Conservation (phyloP, 768 basidiomycete species). For the Grammothele lineata region DNA sequence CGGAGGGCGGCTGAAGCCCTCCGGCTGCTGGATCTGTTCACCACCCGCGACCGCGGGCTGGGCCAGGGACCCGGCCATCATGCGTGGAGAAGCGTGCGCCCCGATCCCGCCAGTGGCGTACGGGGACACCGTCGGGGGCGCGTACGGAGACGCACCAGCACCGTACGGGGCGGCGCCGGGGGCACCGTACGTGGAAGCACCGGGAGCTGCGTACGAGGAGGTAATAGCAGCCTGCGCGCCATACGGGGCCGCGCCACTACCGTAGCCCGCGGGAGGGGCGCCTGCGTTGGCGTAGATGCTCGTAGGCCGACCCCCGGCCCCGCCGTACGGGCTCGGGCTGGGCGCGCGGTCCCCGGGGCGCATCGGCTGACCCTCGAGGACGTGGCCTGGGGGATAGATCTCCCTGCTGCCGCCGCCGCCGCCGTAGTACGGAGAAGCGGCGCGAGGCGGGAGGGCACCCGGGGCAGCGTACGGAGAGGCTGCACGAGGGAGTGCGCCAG, state of each 20-base stretch:
- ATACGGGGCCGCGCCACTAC: too few species aligned
- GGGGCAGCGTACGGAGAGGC: conserved; percentile 31
- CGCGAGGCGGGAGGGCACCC: conserved; percentile 7
- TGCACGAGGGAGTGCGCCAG: conserved; percentile 11
- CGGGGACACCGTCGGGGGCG: too few species aligned
- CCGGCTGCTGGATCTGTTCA: conserved; percentile 36
- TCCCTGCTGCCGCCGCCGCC: conserved; percentile 20
- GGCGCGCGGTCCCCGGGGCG: conserved; percentile 38
- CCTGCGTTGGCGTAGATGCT: conserved; percentile 15
- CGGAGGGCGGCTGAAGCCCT: conserved; percentile 70
- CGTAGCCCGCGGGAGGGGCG: too few species aligned
- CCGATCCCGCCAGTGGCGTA: conserved; percentile 5
- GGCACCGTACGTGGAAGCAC: not conserved
- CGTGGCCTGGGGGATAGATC: conserved; percentile 48
- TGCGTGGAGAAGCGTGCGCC: conserved; percentile 12
- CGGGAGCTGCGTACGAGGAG: conserved; percentile 5
- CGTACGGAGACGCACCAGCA: not conserved
- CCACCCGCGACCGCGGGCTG: not conserved
- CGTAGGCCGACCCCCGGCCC: too few species aligned
- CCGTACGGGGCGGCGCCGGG: conserved; percentile 1
- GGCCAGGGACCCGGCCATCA: conserved; percentile 3
- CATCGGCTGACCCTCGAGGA: conserved; percentile 41
- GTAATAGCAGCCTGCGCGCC: too few species aligned
- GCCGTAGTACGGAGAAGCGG: conserved; percentile 26
- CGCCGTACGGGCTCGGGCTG: conserved; percentile 49